Conservation (phyloP, 306 rosid genomes). For the Leucaena leucocephala region DNA sequence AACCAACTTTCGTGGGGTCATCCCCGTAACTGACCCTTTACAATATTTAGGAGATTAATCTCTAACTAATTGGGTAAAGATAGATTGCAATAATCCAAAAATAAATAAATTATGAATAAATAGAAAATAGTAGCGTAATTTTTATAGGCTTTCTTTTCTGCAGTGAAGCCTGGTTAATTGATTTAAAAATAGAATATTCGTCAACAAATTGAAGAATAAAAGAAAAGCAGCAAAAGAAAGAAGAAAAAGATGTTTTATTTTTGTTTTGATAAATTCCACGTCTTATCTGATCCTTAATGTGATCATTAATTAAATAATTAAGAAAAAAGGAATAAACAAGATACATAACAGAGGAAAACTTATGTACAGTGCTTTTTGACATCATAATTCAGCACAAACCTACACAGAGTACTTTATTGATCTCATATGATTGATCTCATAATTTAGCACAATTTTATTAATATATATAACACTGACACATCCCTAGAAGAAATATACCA, state of each 20-base stretch:
- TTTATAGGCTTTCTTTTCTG: not conserved
- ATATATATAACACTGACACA: not conserved
- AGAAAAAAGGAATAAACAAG: not conserved
- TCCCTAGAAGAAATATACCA: slow-evolving; percentile 3
- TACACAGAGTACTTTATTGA: not conserved
- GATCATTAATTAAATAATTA: not conserved
- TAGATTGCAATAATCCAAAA: too few relatives aligned
- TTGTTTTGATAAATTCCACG: not conserved
- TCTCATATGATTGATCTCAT: not conserved
- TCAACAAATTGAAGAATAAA: not conserved
- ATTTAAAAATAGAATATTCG: not conserved
- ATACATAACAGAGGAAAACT: not conserved
- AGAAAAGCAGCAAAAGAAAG: not conserved
- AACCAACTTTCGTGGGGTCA: not conserved
- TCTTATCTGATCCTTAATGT: not conserved
- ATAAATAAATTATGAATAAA: not conserved
- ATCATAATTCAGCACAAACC: slow-evolving; percentile 9
- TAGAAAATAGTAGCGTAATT: not conserved
- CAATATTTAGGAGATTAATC: too few relatives aligned
- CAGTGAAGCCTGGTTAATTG: not conserved
- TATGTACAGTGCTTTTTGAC: not conserved
- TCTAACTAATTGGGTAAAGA: too few relatives aligned
- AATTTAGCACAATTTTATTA: slow-evolving; percentile 12
- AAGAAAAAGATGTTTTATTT: not conserved
- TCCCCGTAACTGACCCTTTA: too few relatives aligned